Base-by-base conservation (phyloP, 2,329 filamentous ascomycete genomes). In the Lomentospora prolificans region DNA sequence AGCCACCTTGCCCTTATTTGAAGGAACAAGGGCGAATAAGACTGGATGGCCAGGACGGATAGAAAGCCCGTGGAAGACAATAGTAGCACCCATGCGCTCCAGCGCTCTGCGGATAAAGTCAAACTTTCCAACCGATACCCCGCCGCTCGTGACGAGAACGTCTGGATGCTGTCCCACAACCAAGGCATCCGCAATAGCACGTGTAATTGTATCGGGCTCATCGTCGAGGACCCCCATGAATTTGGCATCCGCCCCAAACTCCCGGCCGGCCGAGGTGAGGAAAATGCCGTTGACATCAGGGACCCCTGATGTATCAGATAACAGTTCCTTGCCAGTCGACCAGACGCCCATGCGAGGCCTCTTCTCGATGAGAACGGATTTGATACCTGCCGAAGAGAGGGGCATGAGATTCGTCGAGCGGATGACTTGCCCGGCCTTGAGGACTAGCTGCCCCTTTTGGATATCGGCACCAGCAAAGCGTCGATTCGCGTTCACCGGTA, bases 31-130 rank as follows among this genome's bases (percentile, higher is more conserved):
- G 50, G 50, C 50, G 27, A 51, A 51, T 7, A 51, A 27, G 8
- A 51, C 50, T 8, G 50, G 50, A n/a, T 51, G 50, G 7, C 50
- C 50, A 6, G 50, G 50, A 2, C 50, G 50, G 5, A 51, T 51
- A 27, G 50, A 3, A 3, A 51, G 14, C 3, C 50, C 50, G n/a
- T 51, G 50, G 50, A 51, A 51, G 5, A 33, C 25, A n/a, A 51
- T 33, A 6, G 27, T 28, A 3, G 50, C 50, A 27, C 27, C 50
- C 3, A 30, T 12, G 4, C 30, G 24, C 6, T 28, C 22, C 24
- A 51, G 24, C 10, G 30, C 50, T 12, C 30, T 9, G 3, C 4
- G 50, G 25, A 51, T 27, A 30, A 28, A 28, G 50, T 51, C 50
- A 9, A 14, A 25, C 28, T 30, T 51, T 24, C 50, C 50, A 9